Base-by-base conservation (phyloP, 257 asterid genomes). In the Coffea eugenioides region DNA sequence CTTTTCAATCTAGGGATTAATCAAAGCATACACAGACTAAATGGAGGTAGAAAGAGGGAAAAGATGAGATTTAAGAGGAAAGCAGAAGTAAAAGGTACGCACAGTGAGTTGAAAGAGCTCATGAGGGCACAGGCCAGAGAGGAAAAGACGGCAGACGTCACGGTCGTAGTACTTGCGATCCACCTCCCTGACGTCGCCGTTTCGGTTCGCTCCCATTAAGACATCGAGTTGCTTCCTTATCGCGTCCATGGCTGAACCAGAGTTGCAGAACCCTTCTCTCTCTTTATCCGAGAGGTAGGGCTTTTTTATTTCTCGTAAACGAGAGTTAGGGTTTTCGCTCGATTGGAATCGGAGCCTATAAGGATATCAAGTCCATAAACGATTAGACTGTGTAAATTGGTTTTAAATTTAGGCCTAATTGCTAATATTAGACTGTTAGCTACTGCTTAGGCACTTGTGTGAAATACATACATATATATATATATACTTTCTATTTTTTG, bases 91-190 rank as follows among this genome's bases (percentile, higher is more conserved):
- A 5, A 31, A 78, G 12, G 36, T 67, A 79, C 92, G 80, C 74
- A 94, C 98, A 57, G 98, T 94, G 80, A 94, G 96, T 79, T 94
- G 98, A 79, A 94, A 94, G 75, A 94, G 97, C 70, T 94, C 98
- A 86, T 94, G 97, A 73, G 98, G 97, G 84, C 98, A 94, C 39
- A 94, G 93, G 69, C 98, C 98, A 73, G 96, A 86, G 84, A 94
- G 98, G 89, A 82, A 94, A 71, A 94, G 92, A 80, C 98, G 98
- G 84, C 98, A 94, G 39, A 94, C 98, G 74, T 94, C 98, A 31
- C 98, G 98, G 84, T 94, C 97, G 86, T 64, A 91, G 88, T 94
- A 94, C 86, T 94, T 94, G 43, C 98, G 92, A 75, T 92, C 91
- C 61, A 94, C 92, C 87, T 92, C 98, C 82, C 80, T 81, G 5